Evolutionary conservation across 768 basidiomycete genomes (phyloP), one percentile per base, ranked within the genome.

Genomic region (Tricholoma terreum): DNA sequence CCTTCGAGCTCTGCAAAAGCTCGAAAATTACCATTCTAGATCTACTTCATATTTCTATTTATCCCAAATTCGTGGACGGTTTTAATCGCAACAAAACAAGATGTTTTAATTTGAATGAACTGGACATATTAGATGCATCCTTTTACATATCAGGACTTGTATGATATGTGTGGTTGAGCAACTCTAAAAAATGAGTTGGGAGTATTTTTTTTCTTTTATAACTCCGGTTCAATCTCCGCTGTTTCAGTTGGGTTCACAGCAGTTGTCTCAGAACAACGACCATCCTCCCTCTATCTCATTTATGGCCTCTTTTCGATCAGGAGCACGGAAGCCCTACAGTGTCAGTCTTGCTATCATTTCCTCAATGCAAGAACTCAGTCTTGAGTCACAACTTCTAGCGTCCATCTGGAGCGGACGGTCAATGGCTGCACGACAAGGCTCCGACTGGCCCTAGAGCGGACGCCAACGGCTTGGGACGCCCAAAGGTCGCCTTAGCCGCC

Each of bases 351-450:
- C 9, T 52, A 11, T 31, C 40, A 50, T 58, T 51, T 2, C 43
- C 38, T 31, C 34, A 36, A 46, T 22, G 4, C 14, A 54, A 52
- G 27, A 14, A 11, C 31, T 50, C 19, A 53, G 17, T 42, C 19
- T 35, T 34, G 19, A 11, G 40, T 48, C 46, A 33, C 40, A 50
- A 63, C 55, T 57, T 21, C 21, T 61, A 88, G 87, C 84, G 87
- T 62, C 85, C 86, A 53, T 60, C 68, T 50, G 78, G 76, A 55
- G 74, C 76, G 21, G 85, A 89, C 42, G 86, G 83, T 56, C 79
- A 81, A 67, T 91, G 90, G 90, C 65, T 85, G 24, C 90, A 92
- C 71, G 90, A 92, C 80, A 85, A 80, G 70, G 86, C 85, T 46
- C 83, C 84, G 19, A 77, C 76, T 19, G 76, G 74, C 51, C 72